Percentiles rank a stretch among this genome's conserved stretches.
These are phyloP conservation scores for Dendrocalamus latiflorus DNA, from an alignment of 202 grass and related monocot species.

Conservation along the genomic window DNA sequence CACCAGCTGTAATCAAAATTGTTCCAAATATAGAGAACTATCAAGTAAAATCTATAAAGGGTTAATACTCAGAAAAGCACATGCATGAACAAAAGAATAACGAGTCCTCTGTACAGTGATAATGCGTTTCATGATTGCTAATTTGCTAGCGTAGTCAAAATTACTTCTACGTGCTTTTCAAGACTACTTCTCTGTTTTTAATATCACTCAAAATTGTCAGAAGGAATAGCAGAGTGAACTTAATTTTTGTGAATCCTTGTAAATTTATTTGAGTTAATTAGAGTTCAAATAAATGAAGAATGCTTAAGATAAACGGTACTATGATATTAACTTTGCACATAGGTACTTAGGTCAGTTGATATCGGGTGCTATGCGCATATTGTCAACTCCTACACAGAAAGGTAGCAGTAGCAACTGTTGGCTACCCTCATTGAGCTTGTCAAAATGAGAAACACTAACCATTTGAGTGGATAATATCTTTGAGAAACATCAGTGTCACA, in stretches of 20 bases:
- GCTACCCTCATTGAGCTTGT: neutral
- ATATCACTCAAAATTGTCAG: neutral
- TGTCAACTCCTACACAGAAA: neutral
- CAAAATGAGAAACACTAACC: neutral
- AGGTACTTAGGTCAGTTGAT: neutral
- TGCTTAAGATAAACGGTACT: no score
- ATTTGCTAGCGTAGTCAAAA: neutral
- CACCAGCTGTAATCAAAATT: constrained; percentile 46
- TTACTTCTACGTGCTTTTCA: neutral
- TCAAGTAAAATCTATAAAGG: neutral
- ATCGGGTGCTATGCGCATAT: neutral
- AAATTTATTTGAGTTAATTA: neutral
- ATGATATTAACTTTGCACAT: neutral
- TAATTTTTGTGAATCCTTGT: neutral
- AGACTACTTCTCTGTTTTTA: neutral
- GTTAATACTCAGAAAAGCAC: neutral
- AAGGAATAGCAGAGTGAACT: neutral
- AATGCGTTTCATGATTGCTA: neutral
- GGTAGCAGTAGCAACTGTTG: neutral
- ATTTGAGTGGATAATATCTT: neutral
- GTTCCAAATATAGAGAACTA: neutral
- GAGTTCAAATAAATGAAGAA: neutral
- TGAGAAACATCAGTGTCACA: neutral
- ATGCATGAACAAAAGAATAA: neutral
- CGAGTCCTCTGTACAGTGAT: neutral